Percentiles rank a stretch among this genome's conserved stretches.
Conservation (phyloP, 2,329 filamentous ascomycete species). For the Exutisphaerella laricina region DNA sequence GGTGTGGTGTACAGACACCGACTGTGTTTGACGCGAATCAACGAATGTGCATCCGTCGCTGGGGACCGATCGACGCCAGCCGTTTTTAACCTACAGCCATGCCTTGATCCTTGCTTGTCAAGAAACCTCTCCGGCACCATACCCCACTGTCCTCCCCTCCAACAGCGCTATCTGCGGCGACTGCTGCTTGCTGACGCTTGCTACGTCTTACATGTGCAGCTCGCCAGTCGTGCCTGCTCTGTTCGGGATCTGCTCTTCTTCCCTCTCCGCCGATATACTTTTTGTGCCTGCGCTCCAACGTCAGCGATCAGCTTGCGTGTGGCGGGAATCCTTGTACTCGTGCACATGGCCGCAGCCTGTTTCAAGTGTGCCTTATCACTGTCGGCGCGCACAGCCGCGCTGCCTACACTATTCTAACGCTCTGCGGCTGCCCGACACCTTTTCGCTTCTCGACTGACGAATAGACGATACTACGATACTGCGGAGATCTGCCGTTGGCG, state of each 20-base stretch:
- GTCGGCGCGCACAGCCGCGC: conserved; percentile 16
- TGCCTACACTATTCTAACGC: conserved; percentile 9
- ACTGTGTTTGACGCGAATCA: conserved; percentile 5
- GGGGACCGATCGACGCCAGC: conserved; percentile 14
- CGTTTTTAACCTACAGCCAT: conserved; percentile 12
- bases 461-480: conserved; percentile 11
- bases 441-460: conserved; percentile 13
- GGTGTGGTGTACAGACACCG: conserved; percentile 18
- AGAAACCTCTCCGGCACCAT: conserved; percentile 1
- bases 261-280: conserved; percentile 11
- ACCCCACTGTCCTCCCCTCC: conserved; percentile 15
- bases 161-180: conserved; percentile 6
- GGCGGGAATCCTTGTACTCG: conserved; percentile 16
- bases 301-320: conserved; percentile 17
- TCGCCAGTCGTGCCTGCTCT: conserved; percentile 5
- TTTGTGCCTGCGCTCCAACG: conserved; percentile 15
- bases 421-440: conserved; percentile 16
- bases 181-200: conserved; percentile 3
- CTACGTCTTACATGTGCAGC: conserved; percentile 8
- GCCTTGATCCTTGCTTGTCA: conserved; percentile 10
- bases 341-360: conserved; percentile 16
- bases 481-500: conserved; percentile 15
- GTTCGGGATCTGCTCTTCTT: conserved; percentile 8
- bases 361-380: conserved; percentile 19
- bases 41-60: conserved; percentile 6